Evolutionary conservation across 352 stramenopile species (phyloP).

Genomic region (Pythium biforme): DNA sequence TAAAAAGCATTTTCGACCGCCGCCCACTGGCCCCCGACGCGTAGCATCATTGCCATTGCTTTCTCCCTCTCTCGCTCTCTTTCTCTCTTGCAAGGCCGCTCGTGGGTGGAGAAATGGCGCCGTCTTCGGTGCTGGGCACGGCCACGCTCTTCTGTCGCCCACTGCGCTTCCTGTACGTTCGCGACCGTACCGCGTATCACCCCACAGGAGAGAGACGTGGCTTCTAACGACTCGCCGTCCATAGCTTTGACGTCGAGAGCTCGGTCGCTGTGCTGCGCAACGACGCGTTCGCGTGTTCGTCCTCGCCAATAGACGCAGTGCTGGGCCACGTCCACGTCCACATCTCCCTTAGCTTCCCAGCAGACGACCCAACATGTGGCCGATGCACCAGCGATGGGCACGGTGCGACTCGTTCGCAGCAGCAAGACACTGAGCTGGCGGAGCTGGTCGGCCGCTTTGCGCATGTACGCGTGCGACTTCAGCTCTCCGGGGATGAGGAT

Average conservation of each 20-base stretch:
- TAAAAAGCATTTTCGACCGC: background rate
- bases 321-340: slow-evolving; percentile 45
- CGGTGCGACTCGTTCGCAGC: slow-evolving; percentile 1
- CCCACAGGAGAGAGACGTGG: too few species aligned
- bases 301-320: background rate
- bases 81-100: too few species aligned
- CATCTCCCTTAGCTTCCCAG: slow-evolving; percentile 31
- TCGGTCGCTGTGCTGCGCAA: slow-evolving; percentile 30
- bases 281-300: background rate
- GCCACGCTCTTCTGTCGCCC: slow-evolving; percentile 48
- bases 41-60: too few species aligned
- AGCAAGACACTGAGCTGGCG: slow-evolving; percentile 24
- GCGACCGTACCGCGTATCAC: too few species aligned
- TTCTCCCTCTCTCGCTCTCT: too few species aligned
- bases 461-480: slow-evolving; percentile 50
- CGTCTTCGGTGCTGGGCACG: slow-evolving; percentile 31
- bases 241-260: slow-evolving; percentile 53
- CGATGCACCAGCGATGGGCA: slow-evolving; percentile 1
- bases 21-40: too few species aligned
- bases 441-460: slow-evolving; percentile 48
- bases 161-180: slow-evolving; percentile 48
- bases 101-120: background rate
- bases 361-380: background rate
- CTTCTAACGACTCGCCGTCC: background rate
- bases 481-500: slow-evolving; percentile 29